Evolutionary conservation across 1,284 basidiomycete species (phyloP), one percentile per base, ranked within the genome.

Genomic region (Malassezia caprae): DNA sequence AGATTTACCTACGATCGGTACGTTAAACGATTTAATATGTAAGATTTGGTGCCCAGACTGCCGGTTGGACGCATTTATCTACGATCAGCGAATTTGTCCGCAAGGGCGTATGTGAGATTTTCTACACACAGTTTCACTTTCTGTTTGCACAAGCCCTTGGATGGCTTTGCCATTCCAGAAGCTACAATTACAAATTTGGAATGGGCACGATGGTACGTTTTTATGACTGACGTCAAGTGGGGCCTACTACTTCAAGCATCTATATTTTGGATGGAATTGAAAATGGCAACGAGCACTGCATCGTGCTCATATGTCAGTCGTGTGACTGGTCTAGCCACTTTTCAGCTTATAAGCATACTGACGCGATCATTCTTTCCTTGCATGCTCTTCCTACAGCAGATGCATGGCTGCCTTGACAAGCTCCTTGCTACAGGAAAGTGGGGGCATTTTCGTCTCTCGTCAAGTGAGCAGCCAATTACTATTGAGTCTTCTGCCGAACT

Each of bases 1-100:
- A 30, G 55, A 3, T 43, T 42, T 10, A 32, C 48, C 1, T 57
- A 57, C 32, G 48, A 57, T 30, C 19, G 49, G 42, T 51, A 44
- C 4, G 45, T 35, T 12, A 4, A 23, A 8, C 11, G 4, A 24
- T 4, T 8, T 42, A 28, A 24, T 19, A 23, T n/a, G n/a, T n/a
- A 2, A 44, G 50, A 11, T 57, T 57, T 32, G 50, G 55, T 3
- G n/a, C 37, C 5, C 21, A 42, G 7, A 19, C 32, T n/a, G 10
- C 8, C 4, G 17, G 17, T 8, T 57, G 50, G 50, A 8, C 27
- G 26, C 21, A 19, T 5, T 26, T 41, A 11, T 46, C 42, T 41
- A 46, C 54, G 3, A 13, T 27, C 21, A 39, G 13, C 37, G 55
- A 57, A 19, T 57, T 34, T 21, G 37, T 57, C 3, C 30, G 35